Conservation (phyloP, 495 filamentous ascomycete genomes). For the Hyaloscypha variabilis region DNA sequence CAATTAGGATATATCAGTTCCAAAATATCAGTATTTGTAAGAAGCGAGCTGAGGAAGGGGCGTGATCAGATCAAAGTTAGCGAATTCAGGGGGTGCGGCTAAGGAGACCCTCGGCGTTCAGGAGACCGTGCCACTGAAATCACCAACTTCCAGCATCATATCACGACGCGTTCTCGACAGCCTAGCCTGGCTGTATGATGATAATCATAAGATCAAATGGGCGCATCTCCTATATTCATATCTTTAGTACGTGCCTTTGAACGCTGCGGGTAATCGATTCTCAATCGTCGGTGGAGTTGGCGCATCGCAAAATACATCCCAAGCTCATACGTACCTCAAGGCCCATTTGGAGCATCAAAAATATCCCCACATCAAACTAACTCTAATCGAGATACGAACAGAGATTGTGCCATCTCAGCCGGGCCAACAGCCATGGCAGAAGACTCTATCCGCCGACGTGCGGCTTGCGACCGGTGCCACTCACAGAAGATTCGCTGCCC, state of each 20-base stretch:
- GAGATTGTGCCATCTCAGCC: no score
- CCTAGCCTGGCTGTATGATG: no score
- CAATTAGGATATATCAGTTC: not conserved
- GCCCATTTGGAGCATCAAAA: not conserved
- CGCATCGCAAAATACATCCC: no score
- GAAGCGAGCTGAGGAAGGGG: no score
- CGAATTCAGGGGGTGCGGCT: no score
- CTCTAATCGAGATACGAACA: no score
- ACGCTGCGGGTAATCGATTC: no score
- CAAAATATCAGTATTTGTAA: not conserved
- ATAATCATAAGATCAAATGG: not conserved
- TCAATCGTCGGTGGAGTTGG: no score
- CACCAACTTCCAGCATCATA: not conserved
- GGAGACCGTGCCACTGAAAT: not conserved
- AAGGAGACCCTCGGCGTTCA: no score
- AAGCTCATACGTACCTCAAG: not conserved
- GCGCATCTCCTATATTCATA: not conserved
- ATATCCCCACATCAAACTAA: not conserved
- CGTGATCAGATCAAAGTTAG: no score
- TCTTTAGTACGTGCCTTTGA: not conserved
- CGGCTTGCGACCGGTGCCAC: constrained; percentile 43
- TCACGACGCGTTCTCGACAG: not conserved
- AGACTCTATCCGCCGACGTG: constrained; percentile 19
- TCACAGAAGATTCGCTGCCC: constrained; percentile 44
- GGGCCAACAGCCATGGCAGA: constrained; percentile 11